A percentile compares a stretch with the other conserved stretches of the same genome.
These are phyloP conservation scores for Hyaloperonospora arabidopsidis DNA, from an alignment of 352 stramenopile species.

Conservation along the genomic window DNA sequence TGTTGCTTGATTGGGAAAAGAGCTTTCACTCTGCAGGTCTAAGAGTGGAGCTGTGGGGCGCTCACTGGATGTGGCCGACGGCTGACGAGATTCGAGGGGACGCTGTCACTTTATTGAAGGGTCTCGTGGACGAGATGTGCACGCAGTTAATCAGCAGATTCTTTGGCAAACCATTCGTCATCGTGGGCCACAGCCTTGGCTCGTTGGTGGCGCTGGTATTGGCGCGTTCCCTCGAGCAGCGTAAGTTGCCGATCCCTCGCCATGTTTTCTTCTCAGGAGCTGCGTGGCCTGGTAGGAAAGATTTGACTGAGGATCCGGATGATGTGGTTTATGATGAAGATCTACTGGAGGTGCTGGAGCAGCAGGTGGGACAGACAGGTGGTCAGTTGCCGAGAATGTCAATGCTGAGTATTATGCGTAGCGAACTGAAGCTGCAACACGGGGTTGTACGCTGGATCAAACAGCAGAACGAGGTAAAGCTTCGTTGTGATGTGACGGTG, in stretches of 20 bases:
- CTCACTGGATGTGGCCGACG: constrained; percentile 46
- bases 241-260: constrained; percentile 40
- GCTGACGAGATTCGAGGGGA: constrained; percentile 10
- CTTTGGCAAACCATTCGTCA: constrained; percentile 68
- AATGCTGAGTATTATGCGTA: constrained; percentile 31
- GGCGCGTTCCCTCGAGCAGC: constrained; percentile 34
- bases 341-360: constrained; percentile 37
- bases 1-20: constrained; percentile 42
- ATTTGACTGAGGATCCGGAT: constrained; percentile 25
- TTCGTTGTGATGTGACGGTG: constrained; percentile 38
- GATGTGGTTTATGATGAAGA: constrained; percentile 28
- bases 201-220: constrained; percentile 50
- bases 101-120: constrained; percentile 10
- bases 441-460: constrained; percentile 35
- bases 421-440: constrained; percentile 52
- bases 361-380: constrained; percentile 59
- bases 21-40: constrained; percentile 29
- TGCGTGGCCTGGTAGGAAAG: constrained; percentile 27
- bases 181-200: constrained; percentile 65
- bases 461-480: constrained; percentile 16
- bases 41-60: constrained; percentile 47
- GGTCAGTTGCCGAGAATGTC: constrained; percentile 42
- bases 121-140: constrained; percentile 34
- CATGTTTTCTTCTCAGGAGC: constrained; percentile 59
- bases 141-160: constrained; percentile 40